Evolutionary conservation across 768 basidiomycete genomes (phyloP).

Genomic region (Boletellus ananiceps): DNA sequence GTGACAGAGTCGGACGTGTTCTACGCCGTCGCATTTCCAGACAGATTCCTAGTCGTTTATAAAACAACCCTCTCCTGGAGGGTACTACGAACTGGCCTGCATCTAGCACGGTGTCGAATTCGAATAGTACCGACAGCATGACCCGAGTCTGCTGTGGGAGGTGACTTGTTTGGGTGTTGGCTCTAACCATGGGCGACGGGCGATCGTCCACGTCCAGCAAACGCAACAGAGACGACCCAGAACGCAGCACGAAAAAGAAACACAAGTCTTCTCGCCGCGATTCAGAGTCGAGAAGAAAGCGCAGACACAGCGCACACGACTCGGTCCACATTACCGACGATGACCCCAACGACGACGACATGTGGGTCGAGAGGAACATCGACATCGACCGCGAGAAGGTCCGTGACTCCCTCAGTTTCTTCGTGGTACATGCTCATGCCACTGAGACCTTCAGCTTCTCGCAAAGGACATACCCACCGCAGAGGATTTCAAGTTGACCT

Average conservation of each 20-base stretch:
- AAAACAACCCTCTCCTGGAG: too few relatives aligned
- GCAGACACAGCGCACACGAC: conserved; percentile 32
- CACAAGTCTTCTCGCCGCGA: conserved; percentile 41
- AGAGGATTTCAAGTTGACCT: conserved; percentile 64
- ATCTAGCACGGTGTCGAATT: background rate
- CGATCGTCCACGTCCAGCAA: conserved; percentile 22
- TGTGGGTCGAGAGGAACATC: conserved; percentile 89
- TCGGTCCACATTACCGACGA: conserved; percentile 54
- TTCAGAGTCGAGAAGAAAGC: conserved; percentile 34
- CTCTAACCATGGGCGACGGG: conserved; percentile 21
- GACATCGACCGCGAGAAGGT: conserved; percentile 74
- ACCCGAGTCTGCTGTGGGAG: too few relatives aligned
- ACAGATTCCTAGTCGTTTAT: too few relatives aligned
- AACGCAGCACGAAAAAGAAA: conserved; percentile 52
- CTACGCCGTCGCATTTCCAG: too few relatives aligned
- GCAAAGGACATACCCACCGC: conserved; percentile 74
- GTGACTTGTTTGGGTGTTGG: conserved; percentile 1
- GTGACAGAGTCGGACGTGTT: too few relatives aligned
- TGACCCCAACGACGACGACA: conserved; percentile 65
- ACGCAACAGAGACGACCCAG: conserved; percentile 35
- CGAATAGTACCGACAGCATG: background rate
- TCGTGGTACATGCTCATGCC: conserved; percentile 4
- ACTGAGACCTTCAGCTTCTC: conserved; percentile 41
- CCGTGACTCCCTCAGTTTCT: conserved; percentile 23
- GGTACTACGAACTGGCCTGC: too few relatives aligned